phyloP scores from a whole-genome alignment of 768 basidiomycete species.

The Astraeus odoratus region DNA sequence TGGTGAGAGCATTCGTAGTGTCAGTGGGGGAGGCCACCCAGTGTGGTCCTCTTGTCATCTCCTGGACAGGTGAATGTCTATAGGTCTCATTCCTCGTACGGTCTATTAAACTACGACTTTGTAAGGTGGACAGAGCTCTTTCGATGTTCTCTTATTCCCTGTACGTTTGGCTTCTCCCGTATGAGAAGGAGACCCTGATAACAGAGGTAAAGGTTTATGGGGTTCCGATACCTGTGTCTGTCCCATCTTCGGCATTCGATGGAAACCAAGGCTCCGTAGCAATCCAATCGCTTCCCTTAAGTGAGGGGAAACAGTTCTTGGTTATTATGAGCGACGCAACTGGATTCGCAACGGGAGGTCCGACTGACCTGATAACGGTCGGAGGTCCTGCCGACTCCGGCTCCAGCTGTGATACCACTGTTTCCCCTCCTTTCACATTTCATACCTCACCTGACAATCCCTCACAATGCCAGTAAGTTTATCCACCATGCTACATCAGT shows the following conservation, averaged over 20 bases:
- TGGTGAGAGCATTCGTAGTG: conserved; percentile 37
- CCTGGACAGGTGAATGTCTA: conserved; percentile 50
- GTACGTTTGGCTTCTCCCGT: conserved; percentile 28
- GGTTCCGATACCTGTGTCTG: conserved; percentile 44
- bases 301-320: conserved; percentile 35
- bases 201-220: conserved; percentile 39
- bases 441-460: conserved; percentile 41
- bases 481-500: background rate
- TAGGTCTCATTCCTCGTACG: background rate
- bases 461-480: conserved; percentile 54
- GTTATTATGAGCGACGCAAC: conserved; percentile 68
- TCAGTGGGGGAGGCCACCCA: conserved; percentile 43
- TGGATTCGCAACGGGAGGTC: conserved; percentile 63
- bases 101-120: background rate
- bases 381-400: conserved; percentile 36
- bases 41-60: conserved; percentile 53
- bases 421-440: conserved; percentile 37
- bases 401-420: conserved; percentile 41
- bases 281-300: conserved; percentile 36
- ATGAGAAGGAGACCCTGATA: background rate
- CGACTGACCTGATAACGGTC: conserved; percentile 41
- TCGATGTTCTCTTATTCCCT: conserved; percentile 40
- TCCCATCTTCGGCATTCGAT: conserved; percentile 47
- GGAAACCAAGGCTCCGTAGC: conserved; percentile 49
- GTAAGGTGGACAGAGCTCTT: conserved; percentile 61